Evolutionary conservation across 1,284 basidiomycete genomes (phyloP).

Genomic region (Sanghuangporus sanghuang): DNA sequence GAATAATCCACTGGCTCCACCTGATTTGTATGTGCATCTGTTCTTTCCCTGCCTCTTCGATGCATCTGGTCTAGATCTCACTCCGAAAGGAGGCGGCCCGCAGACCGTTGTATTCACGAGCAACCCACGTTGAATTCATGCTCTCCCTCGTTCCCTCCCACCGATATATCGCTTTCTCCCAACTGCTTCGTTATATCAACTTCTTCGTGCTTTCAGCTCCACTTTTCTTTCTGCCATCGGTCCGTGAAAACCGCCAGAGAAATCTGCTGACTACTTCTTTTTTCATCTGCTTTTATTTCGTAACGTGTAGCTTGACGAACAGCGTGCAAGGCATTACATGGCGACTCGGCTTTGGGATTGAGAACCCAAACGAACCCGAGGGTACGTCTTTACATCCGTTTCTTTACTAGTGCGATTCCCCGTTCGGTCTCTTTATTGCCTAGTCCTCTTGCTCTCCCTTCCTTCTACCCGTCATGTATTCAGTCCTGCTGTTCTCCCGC

Average conservation of each 20-base stretch:
- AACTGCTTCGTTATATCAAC: background rate
- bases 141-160: background rate
- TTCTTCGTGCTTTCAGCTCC: background rate
- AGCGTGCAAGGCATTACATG: slow-evolving; percentile 56
- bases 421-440: slow-evolving; percentile 7
- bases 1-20: slow-evolving; percentile 52
- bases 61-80: background rate
- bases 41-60: background rate
- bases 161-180: background rate
- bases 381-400: slow-evolving; percentile 29
- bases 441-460: slow-evolving; percentile 1
- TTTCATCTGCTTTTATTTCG: background rate
- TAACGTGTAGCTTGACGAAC: slow-evolving; percentile 38
- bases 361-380: slow-evolving; percentile 47
- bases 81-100: background rate
- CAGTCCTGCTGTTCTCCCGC: background rate
- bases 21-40: slow-evolving; percentile 46
- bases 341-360: slow-evolving; percentile 54
- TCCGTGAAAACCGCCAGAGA: background rate
- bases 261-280: slow-evolving; percentile 6
- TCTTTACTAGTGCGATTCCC: background rate
- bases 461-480: background rate
- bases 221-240: background rate
- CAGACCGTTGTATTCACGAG: background rate
- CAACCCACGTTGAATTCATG: background rate